These are phyloP conservation scores for Neolentinus lepideus DNA, from an alignment of 1,284 basidiomycete genomes.

Conservation along the genomic window DNA sequence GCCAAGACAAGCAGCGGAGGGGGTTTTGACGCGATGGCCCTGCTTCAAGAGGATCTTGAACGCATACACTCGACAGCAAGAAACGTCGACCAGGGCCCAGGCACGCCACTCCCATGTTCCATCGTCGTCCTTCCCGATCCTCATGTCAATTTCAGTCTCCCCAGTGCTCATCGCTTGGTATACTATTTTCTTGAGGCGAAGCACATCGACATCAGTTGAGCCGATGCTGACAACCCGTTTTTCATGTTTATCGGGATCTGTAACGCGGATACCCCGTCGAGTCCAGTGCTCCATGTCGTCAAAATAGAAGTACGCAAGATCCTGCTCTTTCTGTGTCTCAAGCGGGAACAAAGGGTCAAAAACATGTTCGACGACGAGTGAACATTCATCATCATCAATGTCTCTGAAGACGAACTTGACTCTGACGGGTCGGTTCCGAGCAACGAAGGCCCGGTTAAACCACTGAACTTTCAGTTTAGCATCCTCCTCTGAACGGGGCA, in stretches of 20 bases:
- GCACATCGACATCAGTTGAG: constrained; percentile 16
- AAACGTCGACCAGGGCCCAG: constrained; percentile 29
- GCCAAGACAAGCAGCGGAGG: constrained; percentile 23
- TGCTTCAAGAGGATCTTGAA: constrained; percentile 29
- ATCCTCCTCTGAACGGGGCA: not conserved
- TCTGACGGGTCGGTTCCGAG: not conserved
- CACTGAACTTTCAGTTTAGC: not conserved
- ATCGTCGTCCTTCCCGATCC: constrained; percentile 20
- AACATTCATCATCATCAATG: not conserved
- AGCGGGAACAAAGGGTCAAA: constrained; percentile 18
- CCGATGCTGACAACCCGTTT: constrained; percentile 15
- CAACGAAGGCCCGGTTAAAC: not conserved
- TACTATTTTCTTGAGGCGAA: constrained; percentile 22
- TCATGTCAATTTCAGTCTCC: constrained; percentile 27
- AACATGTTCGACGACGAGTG: constrained; percentile 23
- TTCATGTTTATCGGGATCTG: constrained; percentile 2
- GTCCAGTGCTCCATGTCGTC: constrained; percentile 21
- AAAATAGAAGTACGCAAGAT: constrained; percentile 26
- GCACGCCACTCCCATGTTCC: constrained; percentile 28
- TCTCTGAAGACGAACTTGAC: not conserved
- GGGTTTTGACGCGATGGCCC: constrained; percentile 15
- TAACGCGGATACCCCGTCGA: constrained; percentile 18
- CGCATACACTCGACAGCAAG: constrained; percentile 29
- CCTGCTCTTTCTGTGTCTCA: constrained; percentile 15
- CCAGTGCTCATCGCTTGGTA: constrained; percentile 26